These are phyloP conservation scores for Trichoderma breve DNA, from an alignment of 2,329 filamentous ascomycete genomes.

Conservation along the genomic window DNA sequence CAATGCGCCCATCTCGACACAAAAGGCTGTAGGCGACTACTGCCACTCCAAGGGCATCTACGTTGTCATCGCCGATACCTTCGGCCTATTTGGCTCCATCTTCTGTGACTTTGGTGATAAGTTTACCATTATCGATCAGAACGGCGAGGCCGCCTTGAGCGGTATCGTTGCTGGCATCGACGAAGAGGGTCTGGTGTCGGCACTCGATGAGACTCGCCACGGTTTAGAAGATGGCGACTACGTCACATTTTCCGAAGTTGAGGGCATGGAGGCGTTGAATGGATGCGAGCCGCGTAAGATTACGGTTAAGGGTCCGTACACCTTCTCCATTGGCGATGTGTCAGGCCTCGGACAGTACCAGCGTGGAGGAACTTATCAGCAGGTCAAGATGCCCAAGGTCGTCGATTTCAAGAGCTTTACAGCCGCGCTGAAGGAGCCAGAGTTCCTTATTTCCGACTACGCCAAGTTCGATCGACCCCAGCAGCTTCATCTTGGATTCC, in stretches of 20 bases:
- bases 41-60: constrained; percentile 94
- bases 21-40: constrained; percentile 84
- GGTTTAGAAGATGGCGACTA: constrained; percentile 95
- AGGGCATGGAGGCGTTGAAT: constrained; percentile 90
- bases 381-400: constrained; percentile 98
- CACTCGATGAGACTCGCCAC: constrained; percentile 90
- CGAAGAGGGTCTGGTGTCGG: constrained; percentile 86
- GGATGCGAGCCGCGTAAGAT: constrained; percentile 81
- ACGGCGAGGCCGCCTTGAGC: constrained; percentile 80
- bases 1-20: constrained; percentile 73
- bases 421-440: constrained; percentile 77
- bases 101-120: constrained; percentile 97
- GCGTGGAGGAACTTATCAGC: constrained; percentile 84
- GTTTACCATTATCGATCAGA: constrained; percentile 86
- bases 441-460: constrained; percentile 89
- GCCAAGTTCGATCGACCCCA: constrained; percentile 95
- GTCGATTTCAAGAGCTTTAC: constrained; percentile 83
- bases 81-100: constrained; percentile 89
- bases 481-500: constrained; percentile 88
- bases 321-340: constrained; percentile 94
- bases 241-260: constrained; percentile 89
- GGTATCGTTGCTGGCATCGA: constrained; percentile 91
- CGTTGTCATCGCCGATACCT: constrained; percentile 82
- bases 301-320: constrained; percentile 92
- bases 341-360: constrained; percentile 82